These are phyloP conservation scores for Albophoma yamanashiensis DNA, from an alignment of 2,329 filamentous ascomycete species.

Conservation along the genomic window DNA sequence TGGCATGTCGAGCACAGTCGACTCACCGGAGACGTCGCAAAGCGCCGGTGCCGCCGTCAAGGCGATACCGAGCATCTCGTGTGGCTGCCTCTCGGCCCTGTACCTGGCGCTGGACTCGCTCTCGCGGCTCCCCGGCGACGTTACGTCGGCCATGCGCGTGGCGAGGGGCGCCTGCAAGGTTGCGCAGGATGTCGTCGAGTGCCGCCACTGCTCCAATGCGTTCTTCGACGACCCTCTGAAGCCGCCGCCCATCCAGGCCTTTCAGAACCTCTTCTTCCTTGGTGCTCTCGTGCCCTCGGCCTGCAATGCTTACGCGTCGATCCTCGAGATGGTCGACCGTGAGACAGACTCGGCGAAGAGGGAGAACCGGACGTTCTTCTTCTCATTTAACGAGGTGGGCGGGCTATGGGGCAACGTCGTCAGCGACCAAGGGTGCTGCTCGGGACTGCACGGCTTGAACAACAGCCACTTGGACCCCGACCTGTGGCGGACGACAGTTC, in stretches of 20 bases:
- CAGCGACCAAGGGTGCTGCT: slow-evolving; percentile 14
- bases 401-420: slow-evolving; percentile 33
- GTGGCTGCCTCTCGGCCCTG: slow-evolving; percentile 37
- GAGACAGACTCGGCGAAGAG: slow-evolving; percentile 33
- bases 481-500: slow-evolving; percentile 42
- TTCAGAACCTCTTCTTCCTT: slow-evolving; percentile 50
- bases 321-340: slow-evolving; percentile 44
- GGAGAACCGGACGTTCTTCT: slow-evolving; percentile 29
- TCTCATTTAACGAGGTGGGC: slow-evolving; percentile 35
- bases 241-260: slow-evolving; percentile 33
- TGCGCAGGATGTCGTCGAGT: slow-evolving; percentile 41
- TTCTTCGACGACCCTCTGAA: slow-evolving; percentile 20
- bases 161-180: slow-evolving; percentile 35
- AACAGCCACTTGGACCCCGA: slow-evolving; percentile 37
- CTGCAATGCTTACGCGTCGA: slow-evolving; percentile 44
- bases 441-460: slow-evolving; percentile 12
- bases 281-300: slow-evolving; percentile 46
- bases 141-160: slow-evolving; percentile 34
- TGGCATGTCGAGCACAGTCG: slow-evolving; percentile 8
- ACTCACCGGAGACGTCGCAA: slow-evolving; percentile 6
- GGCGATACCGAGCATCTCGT: slow-evolving; percentile 21
- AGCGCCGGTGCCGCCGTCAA: slow-evolving; percentile 6
- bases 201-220: slow-evolving; percentile 34
- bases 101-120: slow-evolving; percentile 41
- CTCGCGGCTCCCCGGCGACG: slow-evolving; percentile 31